Base-by-base conservation (phyloP, 768 basidiomycete genomes). In the Gymnopilus dilepis region DNA sequence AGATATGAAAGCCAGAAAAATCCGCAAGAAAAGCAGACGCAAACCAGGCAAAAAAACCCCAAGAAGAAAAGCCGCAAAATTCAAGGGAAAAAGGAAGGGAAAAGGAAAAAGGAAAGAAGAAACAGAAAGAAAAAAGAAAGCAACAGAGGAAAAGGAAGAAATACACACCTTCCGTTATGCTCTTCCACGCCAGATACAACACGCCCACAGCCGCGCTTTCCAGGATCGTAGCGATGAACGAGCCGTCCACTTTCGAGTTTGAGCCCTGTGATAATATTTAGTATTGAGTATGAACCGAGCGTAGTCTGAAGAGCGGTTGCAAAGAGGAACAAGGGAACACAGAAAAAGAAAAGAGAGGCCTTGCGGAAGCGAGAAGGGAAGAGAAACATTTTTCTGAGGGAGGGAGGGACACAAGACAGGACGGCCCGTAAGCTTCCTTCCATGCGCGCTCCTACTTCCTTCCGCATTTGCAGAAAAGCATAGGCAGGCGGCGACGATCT, bases 161-260 rank as follows among this genome's bases (percentile, higher is more conserved):
- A 31, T 30, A 50, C 11, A 52, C 60, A 88, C 92, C 92, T 86
- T 96, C 94, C 17, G 94, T 95, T 59, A 95, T 93, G 72, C 88
- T 88, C 74, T 81, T 80, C 95, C 95, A 97, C n/a, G 86, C 94
- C 15, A 88, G 70, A 72, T 85, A 95, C 19, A 97, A 63, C 3
- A 85, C 76, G 11, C 78, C 83, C 1, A 97, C 86, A 0, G 90
- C 76, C 0, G 84, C 87, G 0, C 92, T 92, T 70, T 97, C 93
- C 47, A 97, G 78, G 4, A 95, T 55, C 0, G 96, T 96, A 1
- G 92, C 90, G 24, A 97, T 72, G 73, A 97, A 97, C 2, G 90
- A 87, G 4, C 92, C 93, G 74, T 98, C 97, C 19, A 97, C 77
- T 72, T 87, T 91, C 30, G 75, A 73, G 59, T 83, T 79, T 17